Evolutionary conservation across 805 yeast species (phyloP), one percentile per base, ranked within the genome.

Genomic region (Yamadazyma endophytica): DNA sequence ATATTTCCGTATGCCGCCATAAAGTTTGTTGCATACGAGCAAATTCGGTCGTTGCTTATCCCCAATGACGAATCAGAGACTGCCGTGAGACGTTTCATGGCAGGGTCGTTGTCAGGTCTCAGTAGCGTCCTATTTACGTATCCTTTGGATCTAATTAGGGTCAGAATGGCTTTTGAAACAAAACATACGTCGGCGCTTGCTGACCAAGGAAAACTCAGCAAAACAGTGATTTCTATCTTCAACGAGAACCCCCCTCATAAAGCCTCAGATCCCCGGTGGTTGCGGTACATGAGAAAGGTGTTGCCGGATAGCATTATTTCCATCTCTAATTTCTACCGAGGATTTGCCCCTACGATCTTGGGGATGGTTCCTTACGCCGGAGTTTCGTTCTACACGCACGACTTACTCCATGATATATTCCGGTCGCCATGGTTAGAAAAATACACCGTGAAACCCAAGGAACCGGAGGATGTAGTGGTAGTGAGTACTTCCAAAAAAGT

Each of bases 301-400:
- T 48, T 52, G 31, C 60, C 75, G 26, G 41, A 43, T 37, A 31
- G 44, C 11, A 28, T 63, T 3, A 48, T 59, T 6, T 56, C 71
- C 5, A 35, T 74, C 9, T 60, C 75, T 31, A 90, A 89, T 61
- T 92, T 89, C 56, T 92, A 90, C 60, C 70, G 97, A 36, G 98
- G 98, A 2, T 92, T 90, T 57, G 75, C 83, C 6, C 96, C 98
- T 13, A 92, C 98, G 0, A 79, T 92, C 26, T 48, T 89, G 24
- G 98, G 98, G 8, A 89, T 92, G 95, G 70, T 92, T 14, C 98
- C 98, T 1, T 92, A 92, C 54, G 98, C 98, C 1, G 98, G 98
- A 8, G 97, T 90, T 3, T 85, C 96, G 3, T 92, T 92, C 50
- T 84, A 88, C 61, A 84, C 96, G 4, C 97, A 92, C 58, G 98